Conservation (phyloP, 805 yeast genomes). For the Barnettozyma salicaria region DNA sequence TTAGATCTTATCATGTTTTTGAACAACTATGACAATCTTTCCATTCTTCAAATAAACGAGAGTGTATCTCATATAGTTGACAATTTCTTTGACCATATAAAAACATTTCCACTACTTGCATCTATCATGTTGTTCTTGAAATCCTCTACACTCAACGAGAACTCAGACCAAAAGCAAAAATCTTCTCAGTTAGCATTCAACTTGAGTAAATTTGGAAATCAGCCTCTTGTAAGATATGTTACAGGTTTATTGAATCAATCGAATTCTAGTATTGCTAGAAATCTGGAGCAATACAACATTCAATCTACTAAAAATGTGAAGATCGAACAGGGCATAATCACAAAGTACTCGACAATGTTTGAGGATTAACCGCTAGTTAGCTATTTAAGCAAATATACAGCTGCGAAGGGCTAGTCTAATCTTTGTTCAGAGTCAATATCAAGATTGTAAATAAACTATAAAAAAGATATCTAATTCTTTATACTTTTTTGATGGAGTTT, state of each 20-base stretch:
- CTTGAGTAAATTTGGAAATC: conserved; percentile 22
- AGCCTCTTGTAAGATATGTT: conserved; percentile 22
- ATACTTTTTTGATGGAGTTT: conserved; percentile 6
- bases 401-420: no score
- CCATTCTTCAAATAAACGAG: conserved; percentile 16
- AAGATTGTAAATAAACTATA: not conserved
- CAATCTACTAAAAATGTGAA: conserved; percentile 19
- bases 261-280: conserved; percentile 23
- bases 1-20: conserved; percentile 11
- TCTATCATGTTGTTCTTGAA: conserved; percentile 21
- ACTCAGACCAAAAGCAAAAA: conserved; percentile 26
- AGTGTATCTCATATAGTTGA: conserved; percentile 9
- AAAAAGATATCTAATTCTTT: not conserved
- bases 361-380: no score
- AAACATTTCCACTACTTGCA: conserved; percentile 18
- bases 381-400: no score
- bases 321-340: conserved; percentile 4
- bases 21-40: conserved; percentile 13
- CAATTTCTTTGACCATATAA: conserved; percentile 16
- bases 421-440: not conserved
- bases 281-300: conserved; percentile 22
- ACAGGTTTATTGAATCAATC: conserved; percentile 20
- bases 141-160: conserved; percentile 22
- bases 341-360: not conserved
- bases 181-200: conserved; percentile 25